Conservation (phyloP, 305 asterid species). For the Fraxinus baroniana region DNA sequence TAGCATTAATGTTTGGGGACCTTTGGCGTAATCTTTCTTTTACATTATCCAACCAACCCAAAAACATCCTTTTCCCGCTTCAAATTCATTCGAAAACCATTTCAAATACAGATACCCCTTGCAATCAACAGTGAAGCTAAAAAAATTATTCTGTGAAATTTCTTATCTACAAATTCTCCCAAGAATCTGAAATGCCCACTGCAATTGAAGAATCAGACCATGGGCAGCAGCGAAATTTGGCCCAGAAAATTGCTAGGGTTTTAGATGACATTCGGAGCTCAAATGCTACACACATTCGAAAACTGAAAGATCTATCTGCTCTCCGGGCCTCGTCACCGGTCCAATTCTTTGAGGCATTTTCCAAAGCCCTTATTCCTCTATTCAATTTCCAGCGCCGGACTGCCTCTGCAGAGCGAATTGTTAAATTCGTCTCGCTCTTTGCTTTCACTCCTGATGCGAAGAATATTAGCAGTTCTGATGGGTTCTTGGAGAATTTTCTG, state of each 20-base stretch:
- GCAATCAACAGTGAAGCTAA: neutral
- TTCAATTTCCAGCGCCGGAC: slow-evolving; percentile 67
- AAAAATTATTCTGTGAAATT: neutral
- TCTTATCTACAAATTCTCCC: neutral
- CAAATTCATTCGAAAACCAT: slow-evolving; percentile 15
- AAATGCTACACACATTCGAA: slow-evolving; percentile 63
- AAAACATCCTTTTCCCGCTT: slow-evolving; percentile 35
- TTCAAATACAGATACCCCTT: slow-evolving; percentile 13
- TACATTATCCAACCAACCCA: neutral
- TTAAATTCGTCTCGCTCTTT: slow-evolving; percentile 59
- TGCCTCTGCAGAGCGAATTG: slow-evolving; percentile 58
- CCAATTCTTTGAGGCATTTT: slow-evolving; percentile 53
- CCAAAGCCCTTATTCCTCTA: slow-evolving; percentile 54
- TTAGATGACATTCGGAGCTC: slow-evolving; percentile 64
- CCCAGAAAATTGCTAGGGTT: slow-evolving; percentile 46
- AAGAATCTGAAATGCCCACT: slow-evolving; percentile 29
- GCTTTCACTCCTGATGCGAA: slow-evolving; percentile 42
- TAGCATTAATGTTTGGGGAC: neutral
- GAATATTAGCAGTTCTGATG: slow-evolving; percentile 37
- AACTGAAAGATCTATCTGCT: slow-evolving; percentile 66
- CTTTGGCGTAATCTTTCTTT: neutral
- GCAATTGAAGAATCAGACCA: slow-evolving; percentile 36
- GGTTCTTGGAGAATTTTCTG: slow-evolving; percentile 58
- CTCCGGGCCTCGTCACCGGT: slow-evolving; percentile 46
- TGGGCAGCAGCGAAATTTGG: slow-evolving; percentile 24